Conservation (phyloP, 192 early-diverging fungal species). For the Chytriomyces sp. region DNA sequence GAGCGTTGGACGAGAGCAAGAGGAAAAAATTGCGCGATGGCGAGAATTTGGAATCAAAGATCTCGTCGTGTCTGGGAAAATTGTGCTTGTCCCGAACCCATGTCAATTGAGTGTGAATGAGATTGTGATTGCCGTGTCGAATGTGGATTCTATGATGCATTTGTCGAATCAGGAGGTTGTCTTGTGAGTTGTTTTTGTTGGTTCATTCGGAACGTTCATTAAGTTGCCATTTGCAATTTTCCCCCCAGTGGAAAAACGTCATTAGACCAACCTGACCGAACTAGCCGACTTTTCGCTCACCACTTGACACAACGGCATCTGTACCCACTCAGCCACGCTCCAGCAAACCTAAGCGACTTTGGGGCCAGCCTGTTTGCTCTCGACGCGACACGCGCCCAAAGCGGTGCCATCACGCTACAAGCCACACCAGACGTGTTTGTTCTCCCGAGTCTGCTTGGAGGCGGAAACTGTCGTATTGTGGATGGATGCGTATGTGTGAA, state of each 20-base stretch:
- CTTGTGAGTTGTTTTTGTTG: conserved; percentile 34
- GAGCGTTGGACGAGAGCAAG: conserved; percentile 11
- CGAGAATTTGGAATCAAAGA: conserved; percentile 33
- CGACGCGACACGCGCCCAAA: conserved; percentile 40
- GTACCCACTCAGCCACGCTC: conserved; percentile 80
- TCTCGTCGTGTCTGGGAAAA: conserved; percentile 29
- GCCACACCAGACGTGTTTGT: conserved; percentile 85
- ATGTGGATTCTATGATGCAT: conserved; percentile 76
- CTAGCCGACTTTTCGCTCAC: conserved; percentile 75
- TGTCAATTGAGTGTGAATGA: conserved; percentile 85
- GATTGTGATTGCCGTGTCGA: conserved; percentile 75
- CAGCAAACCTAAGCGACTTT: neutral
- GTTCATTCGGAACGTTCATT: neutral
- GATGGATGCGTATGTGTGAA: conserved; percentile 84
- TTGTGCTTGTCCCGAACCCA: conserved; percentile 74
- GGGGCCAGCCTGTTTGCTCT: conserved; percentile 40
- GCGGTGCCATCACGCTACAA: conserved; percentile 57
- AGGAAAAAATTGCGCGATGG: conserved; percentile 32
- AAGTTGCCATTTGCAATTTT: no score
- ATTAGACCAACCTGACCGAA: conserved; percentile 60
- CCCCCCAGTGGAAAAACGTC: neutral
- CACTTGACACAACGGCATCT: conserved; percentile 82
- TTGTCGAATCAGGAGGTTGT: conserved; percentile 68
- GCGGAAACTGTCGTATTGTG: conserved; percentile 68
- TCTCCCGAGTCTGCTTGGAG: conserved; percentile 72